Evolutionary conservation across 1,284 basidiomycete species (phyloP).

Genomic region (Hemileia vastatrix): DNA sequence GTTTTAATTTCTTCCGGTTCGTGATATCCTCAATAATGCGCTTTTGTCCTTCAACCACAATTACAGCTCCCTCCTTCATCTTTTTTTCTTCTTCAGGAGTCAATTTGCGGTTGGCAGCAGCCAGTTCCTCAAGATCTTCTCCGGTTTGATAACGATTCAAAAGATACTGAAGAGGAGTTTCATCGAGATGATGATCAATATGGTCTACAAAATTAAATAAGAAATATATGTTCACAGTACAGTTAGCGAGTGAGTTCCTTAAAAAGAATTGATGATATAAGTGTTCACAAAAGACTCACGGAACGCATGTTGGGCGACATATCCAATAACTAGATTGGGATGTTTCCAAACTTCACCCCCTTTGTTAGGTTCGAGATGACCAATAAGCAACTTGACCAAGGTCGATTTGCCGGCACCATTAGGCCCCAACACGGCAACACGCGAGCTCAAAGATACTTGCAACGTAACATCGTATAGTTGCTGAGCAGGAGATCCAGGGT

Average conservation of each 20-base stretch:
- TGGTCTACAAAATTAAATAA: slow-evolving; percentile 47
- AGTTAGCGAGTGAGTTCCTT: background rate
- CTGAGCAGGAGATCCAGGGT: slow-evolving; percentile 71
- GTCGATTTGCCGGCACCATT: slow-evolving; percentile 99
- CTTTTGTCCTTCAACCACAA: slow-evolving; percentile 88
- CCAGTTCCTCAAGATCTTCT: slow-evolving; percentile 93
- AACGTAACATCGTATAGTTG: slow-evolving; percentile 90
- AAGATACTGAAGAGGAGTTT: slow-evolving; percentile 97
- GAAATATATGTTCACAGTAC: background rate
- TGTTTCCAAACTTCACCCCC: slow-evolving; percentile 98
- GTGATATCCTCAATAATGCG: slow-evolving; percentile 85
- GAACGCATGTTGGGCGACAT: slow-evolving; percentile 98
- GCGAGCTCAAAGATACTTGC: slow-evolving; percentile 91
- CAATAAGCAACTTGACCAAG: slow-evolving; percentile 95
- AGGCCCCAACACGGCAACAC: slow-evolving; percentile 90
- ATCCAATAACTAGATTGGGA: slow-evolving; percentile 97
- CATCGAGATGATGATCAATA: slow-evolving; percentile 94
- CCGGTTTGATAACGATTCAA: slow-evolving; percentile 99
- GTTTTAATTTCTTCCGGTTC: slow-evolving; percentile 93
- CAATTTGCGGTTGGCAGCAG: slow-evolving; percentile 78
- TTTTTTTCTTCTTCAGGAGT: slow-evolving; percentile 79
- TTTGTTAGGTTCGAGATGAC: slow-evolving; percentile 92
- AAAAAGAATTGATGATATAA: background rate
- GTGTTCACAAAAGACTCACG: slow-evolving; percentile 55
- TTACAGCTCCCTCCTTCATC: slow-evolving; percentile 87